A percentile compares a stretch with the other conserved stretches of the same genome.
These are phyloP conservation scores for Closterium sp. DNA, from an alignment of 139 green algal species.

Conservation along the genomic window DNA sequence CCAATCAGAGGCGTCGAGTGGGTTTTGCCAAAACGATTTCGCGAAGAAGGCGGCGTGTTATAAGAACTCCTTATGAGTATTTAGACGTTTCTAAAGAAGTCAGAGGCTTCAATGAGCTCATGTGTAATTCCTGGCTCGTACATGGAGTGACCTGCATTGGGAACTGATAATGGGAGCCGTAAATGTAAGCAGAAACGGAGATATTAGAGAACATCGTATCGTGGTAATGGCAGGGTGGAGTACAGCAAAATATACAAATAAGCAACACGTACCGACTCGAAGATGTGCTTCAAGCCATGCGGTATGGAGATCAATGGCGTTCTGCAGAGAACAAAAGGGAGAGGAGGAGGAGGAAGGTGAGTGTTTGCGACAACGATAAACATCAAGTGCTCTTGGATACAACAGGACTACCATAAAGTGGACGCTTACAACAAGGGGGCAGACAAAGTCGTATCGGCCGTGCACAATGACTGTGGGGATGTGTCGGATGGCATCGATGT, in stretches of 20 bases:
- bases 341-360: not conserved
- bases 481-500: slow-evolving; percentile 24
- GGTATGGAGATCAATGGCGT: slow-evolving; percentile 27
- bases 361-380: not conserved
- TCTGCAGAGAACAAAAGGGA: not conserved
- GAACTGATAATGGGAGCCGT: not conserved
- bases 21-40: too few relatives aligned
- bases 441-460: slow-evolving; percentile 65
- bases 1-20: not conserved
- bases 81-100: not conserved
- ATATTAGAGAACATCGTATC: not conserved
- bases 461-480: slow-evolving; percentile 66
- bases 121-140: not conserved
- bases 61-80: too few relatives aligned
- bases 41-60: too few relatives aligned
- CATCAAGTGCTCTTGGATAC: not conserved
- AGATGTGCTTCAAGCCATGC: slow-evolving; percentile 37
- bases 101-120: not conserved
- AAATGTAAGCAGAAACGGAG: not conserved
- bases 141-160: not conserved
- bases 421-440: slow-evolving; percentile 51
- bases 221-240: too few relatives aligned
- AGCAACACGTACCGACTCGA: slow-evolving; percentile 21
- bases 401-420: not conserved
- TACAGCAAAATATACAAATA: too few relatives aligned